These are phyloP conservation scores for Trametes versicolor DNA, from an alignment of 1,284 basidiomycete species.

Conservation along the genomic window DNA sequence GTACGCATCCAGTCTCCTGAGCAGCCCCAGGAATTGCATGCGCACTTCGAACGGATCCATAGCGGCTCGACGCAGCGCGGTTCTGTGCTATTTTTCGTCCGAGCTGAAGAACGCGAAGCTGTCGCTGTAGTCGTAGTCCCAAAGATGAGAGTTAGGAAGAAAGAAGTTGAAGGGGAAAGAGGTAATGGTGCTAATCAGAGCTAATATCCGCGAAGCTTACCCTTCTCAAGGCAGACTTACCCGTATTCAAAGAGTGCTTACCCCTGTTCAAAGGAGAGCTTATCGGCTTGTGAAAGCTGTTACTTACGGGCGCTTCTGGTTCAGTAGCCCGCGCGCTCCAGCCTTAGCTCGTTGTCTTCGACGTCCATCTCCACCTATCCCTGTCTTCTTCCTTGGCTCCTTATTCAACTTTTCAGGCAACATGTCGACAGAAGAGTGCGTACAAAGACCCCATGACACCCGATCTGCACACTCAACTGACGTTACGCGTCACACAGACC, in stretches of 20 bases:
- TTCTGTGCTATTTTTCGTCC: neutral
- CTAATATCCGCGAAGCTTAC: neutral
- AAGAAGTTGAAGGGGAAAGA: no score
- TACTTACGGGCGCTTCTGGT: neutral
- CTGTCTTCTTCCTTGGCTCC: neutral
- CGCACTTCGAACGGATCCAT: constrained; percentile 94
- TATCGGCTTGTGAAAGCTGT: neutral
- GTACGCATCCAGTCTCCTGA: constrained; percentile 83
- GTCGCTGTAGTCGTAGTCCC: no score
- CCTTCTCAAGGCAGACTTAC: no score
- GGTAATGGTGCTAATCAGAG: no score
- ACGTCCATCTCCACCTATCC: constrained; percentile 30
- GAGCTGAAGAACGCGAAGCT: no score
- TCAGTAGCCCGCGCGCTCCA: neutral
- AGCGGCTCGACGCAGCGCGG: no score
- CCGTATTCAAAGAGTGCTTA: no score
- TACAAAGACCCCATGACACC: neutral
- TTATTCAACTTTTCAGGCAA: constrained; percentile 8
- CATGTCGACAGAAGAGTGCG: constrained; percentile 66
- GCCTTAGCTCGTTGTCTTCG: constrained; percentile 10
- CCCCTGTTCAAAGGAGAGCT: no score
- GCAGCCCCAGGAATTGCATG: constrained; percentile 82
- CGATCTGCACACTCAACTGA: neutral
- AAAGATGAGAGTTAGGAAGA: no score
- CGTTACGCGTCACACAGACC: constrained; percentile 14